Conservation (phyloP, 768 basidiomycete genomes). For the Mycena albidolilacea region DNA sequence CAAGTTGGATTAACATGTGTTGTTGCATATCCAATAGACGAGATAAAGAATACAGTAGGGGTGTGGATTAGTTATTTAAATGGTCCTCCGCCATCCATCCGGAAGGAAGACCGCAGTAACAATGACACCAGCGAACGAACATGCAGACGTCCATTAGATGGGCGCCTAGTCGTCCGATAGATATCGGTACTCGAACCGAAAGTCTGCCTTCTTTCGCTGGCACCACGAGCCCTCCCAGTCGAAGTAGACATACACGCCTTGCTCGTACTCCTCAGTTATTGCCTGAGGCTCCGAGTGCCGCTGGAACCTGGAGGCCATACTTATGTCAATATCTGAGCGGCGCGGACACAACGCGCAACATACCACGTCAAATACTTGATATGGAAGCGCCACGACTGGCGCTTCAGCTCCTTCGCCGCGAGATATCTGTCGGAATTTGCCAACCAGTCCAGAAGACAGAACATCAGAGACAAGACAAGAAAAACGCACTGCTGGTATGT, state of each 20-base stretch:
- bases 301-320: constrained; percentile 78
- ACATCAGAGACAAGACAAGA: constrained; percentile 9
- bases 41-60: constrained; percentile 37
- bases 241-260: constrained; percentile 99
- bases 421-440: constrained; percentile 73
- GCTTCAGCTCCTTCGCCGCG: constrained; percentile 96
- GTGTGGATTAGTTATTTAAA: constrained; percentile 32
- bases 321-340: background rate
- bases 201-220: constrained; percentile 97
- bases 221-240: constrained; percentile 99
- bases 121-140: constrained; percentile 1
- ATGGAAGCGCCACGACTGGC: constrained; percentile 99
- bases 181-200: constrained; percentile 97
- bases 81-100: constrained; percentile 3
- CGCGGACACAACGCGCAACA: background rate
- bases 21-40: constrained; percentile 41
- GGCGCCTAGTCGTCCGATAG: constrained; percentile 85
- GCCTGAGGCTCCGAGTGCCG: constrained; percentile 97
- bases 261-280: constrained; percentile 99
- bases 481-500: constrained; percentile 94
- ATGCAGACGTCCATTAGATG: constrained; percentile 8
- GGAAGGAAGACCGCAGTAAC: background rate
- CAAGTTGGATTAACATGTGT: constrained; percentile 75
- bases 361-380: constrained; percentile 96
- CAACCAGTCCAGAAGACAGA: constrained; percentile 23